A percentile compares a stretch with the other conserved stretches of the same genome.
phyloP scores from a whole-genome alignment of 805 yeast species.

The Trichomonascus vanleenenianus region DNA sequence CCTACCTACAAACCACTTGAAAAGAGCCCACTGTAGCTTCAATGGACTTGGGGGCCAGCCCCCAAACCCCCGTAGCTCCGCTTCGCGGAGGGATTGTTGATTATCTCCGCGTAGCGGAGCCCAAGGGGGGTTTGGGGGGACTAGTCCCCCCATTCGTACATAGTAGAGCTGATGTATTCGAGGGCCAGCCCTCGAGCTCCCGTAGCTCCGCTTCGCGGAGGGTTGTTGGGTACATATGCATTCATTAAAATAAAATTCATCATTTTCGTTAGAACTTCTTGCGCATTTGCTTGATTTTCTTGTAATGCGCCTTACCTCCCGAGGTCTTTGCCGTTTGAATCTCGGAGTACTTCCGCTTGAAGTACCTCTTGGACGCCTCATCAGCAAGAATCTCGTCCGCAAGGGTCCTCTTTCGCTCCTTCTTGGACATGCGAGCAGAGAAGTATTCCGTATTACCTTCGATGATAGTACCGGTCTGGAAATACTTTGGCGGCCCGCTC shows the following conservation, averaged over 20 bases:
- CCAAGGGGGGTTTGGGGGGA: too few relatives aligned
- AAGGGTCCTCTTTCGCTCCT: slow-evolving; percentile 67
- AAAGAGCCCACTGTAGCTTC: too few relatives aligned
- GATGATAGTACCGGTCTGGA: slow-evolving; percentile 83
- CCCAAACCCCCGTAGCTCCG: too few relatives aligned
- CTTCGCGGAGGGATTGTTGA: too few relatives aligned
- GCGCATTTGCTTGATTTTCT: slow-evolving; percentile 55
- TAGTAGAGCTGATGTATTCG: too few relatives aligned
- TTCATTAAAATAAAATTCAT: neutral
- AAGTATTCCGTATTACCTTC: slow-evolving; percentile 77
- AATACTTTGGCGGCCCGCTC: slow-evolving; percentile 59
- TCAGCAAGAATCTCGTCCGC: slow-evolving; percentile 80
- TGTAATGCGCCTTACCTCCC: slow-evolving; percentile 64
- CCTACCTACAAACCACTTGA: too few relatives aligned
- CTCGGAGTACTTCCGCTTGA: slow-evolving; percentile 75
- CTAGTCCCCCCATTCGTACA: too few relatives aligned
- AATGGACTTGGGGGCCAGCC: too few relatives aligned
- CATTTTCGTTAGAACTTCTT: slow-evolving; percentile 35
- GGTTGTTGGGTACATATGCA: neutral
- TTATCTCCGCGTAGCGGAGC: too few relatives aligned
- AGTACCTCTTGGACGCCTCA: slow-evolving; percentile 59
- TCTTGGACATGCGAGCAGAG: slow-evolving; percentile 56
- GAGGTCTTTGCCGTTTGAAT: slow-evolving; percentile 57
- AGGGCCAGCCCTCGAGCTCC: too few relatives aligned
- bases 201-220: too few relatives aligned